A percentile compares a stretch with the other conserved stretches of the same genome.
Evolutionary conservation across 169 alveolate genomes (phyloP).

Genomic region (Miamiensis avidus): DNA sequence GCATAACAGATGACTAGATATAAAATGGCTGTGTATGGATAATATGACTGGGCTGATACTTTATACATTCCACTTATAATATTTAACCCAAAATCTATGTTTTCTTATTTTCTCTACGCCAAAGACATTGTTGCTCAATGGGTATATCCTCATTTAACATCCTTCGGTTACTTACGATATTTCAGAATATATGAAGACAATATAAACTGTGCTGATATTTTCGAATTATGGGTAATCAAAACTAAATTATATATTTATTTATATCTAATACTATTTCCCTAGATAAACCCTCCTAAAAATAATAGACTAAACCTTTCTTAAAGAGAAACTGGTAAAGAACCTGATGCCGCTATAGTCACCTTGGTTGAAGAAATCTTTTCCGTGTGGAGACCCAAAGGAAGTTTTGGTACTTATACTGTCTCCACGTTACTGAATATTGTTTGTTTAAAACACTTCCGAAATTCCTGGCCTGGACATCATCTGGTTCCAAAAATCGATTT

Average conservation of each 20-base stretch:
- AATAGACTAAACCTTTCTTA: background rate
- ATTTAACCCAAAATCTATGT: conserved; percentile 6
- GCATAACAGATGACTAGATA: conserved; percentile 25
- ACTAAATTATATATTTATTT: background rate
- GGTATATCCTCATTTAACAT: conserved; percentile 51
- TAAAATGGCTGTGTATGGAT: conserved; percentile 22
- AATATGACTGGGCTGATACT: conserved; percentile 30
- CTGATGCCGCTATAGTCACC: conserved; percentile 7
- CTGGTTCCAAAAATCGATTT: background rate
- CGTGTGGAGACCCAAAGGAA: conserved; percentile 27
- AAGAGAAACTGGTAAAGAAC: conserved; percentile 5
- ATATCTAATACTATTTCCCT: background rate
- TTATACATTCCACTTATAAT: conserved; percentile 26
- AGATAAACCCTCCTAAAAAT: conserved; percentile 1
- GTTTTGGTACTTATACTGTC: conserved; percentile 42
- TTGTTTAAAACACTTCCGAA: conserved; percentile 19
- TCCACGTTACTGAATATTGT: conserved; percentile 33
- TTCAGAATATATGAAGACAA: conserved; percentile 10
- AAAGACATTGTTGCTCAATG: conserved; percentile 43
- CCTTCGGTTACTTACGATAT: conserved; percentile 32
- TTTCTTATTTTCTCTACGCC: conserved; percentile 10
- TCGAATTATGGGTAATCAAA: conserved; percentile 15
- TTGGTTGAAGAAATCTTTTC: conserved; percentile 38
- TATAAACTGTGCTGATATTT: conserved; percentile 2
- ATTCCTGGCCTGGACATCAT: conserved; percentile 2